These are phyloP conservation scores for Sedum album DNA, from an alignment of 164 flowering plant species.

Conservation along the genomic window DNA sequence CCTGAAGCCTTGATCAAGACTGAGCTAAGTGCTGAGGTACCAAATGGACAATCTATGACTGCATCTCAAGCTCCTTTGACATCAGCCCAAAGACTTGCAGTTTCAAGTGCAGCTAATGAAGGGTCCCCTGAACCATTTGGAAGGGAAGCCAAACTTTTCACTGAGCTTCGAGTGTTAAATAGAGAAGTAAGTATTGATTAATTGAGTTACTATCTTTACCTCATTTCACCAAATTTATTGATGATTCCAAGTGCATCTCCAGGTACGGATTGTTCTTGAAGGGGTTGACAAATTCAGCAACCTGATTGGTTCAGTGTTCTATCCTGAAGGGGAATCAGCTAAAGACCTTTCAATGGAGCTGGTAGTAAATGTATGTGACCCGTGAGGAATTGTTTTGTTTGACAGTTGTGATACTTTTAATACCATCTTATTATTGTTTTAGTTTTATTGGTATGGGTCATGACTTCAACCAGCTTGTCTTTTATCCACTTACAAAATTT, in stretches of 20 bases:
- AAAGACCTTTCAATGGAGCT: conserved; percentile 90
- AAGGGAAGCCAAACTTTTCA: conserved; percentile 84
- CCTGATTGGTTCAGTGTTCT: conserved; percentile 81
- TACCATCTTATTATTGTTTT: background rate
- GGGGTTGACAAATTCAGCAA: conserved; percentile 91
- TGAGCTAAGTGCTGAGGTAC: conserved; percentile 32
- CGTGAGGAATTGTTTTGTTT: background rate
- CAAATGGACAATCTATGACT: conserved; percentile 57
- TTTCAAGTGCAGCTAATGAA: conserved; percentile 50
- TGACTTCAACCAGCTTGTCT: background rate
- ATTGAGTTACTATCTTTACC: background rate
- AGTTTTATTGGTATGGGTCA: background rate
- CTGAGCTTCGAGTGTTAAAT: conserved; percentile 71
- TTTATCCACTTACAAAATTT: background rate
- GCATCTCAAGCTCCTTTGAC: conserved; percentile 58
- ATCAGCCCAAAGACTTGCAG: conserved; percentile 85
- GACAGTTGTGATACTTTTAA: background rate
- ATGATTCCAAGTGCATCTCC: conserved; percentile 16
- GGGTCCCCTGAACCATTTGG: conserved; percentile 67
- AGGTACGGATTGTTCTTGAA: conserved; percentile 93
- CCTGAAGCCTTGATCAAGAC: conserved; percentile 36
- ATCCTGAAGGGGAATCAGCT: conserved; percentile 81
- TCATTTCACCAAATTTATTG: conserved; percentile 15
- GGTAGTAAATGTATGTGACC: conserved; percentile 68
- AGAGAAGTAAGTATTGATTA: conserved; percentile 58